phyloP scores from a whole-genome alignment of 1,284 basidiomycete species.

The Tranzscheliella williamsii region DNA sequence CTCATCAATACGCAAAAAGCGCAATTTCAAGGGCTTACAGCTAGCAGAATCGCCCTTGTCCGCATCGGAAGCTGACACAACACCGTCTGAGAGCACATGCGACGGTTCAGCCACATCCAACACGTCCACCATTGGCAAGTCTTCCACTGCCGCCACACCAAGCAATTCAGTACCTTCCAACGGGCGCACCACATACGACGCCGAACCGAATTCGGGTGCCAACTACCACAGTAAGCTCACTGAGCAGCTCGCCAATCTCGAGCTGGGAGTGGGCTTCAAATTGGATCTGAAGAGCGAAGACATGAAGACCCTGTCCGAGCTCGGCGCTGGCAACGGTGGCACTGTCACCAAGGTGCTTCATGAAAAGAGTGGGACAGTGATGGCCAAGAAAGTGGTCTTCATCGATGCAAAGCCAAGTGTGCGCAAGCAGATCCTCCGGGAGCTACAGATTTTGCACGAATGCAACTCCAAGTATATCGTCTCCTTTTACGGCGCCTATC shows the following conservation, averaged over 20 bases:
- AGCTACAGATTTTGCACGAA: slow-evolving; percentile 97
- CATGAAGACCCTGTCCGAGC: slow-evolving; percentile 74
- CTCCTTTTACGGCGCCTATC: slow-evolving; percentile 92
- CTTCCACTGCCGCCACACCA: slow-evolving; percentile 5
- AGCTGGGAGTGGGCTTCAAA: slow-evolving; percentile 62
- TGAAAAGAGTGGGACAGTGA: slow-evolving; percentile 51
- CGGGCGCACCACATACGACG: slow-evolving; percentile 9
- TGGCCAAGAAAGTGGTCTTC: slow-evolving; percentile 68
- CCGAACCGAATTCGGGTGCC: slow-evolving; percentile 36
- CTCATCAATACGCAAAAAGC: slow-evolving; percentile 54
- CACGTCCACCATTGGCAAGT: slow-evolving; percentile 21
- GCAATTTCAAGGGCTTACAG: slow-evolving; percentile 59
- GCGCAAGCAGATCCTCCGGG: slow-evolving; percentile 95
- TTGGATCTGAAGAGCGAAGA: slow-evolving; percentile 62
- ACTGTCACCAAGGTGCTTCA: slow-evolving; percentile 80
- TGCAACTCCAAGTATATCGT: slow-evolving; percentile 92
- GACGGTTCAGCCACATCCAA: slow-evolving; percentile 17
- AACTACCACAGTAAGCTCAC: slow-evolving; percentile 51
- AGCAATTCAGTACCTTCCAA: slow-evolving; percentile 21
- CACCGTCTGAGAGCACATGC: slow-evolving; percentile 8
- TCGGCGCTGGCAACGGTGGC: slow-evolving; percentile 96
- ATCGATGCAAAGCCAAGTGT: slow-evolving; percentile 96
- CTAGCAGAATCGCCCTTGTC: slow-evolving; percentile 47
- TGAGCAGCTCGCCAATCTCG: slow-evolving; percentile 60
- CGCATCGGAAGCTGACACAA: slow-evolving; percentile 11